Conservation (phyloP, 2,329 filamentous ascomycete species). For the Myriangium duriaei region DNA sequence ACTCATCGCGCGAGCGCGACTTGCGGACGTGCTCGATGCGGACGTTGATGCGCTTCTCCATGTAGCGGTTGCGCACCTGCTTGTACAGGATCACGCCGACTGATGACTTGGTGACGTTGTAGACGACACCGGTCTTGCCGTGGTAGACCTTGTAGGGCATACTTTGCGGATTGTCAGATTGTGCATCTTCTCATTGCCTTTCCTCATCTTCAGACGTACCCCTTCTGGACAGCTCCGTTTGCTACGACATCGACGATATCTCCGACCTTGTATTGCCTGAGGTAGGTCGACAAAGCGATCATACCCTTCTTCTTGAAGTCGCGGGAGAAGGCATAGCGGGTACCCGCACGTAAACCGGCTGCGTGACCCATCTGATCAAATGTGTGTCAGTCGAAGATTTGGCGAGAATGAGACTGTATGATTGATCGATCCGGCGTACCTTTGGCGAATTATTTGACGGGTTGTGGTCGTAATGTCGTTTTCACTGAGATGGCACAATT, state of each 20-base stretch:
- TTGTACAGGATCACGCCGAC: slow-evolving; percentile 99
- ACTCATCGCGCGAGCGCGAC: slow-evolving; percentile 93
- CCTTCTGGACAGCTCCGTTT: slow-evolving; percentile 97
- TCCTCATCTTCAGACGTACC: slow-evolving; percentile 45
- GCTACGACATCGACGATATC: slow-evolving; percentile 98
- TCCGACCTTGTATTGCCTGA: slow-evolving; percentile 92
- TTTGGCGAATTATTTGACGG: slow-evolving; percentile 6
- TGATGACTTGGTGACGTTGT: slow-evolving; percentile 95
- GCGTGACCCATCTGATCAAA: slow-evolving; percentile 37
- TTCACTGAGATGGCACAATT: background rate
- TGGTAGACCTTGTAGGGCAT: slow-evolving; percentile 99
- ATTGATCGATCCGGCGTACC: slow-evolving; percentile 2
- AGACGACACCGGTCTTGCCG: slow-evolving; percentile 65
- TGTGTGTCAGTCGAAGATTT: slow-evolving; percentile 2
- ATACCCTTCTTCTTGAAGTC: slow-evolving; percentile 86
- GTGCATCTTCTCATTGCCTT: slow-evolving; percentile 3
- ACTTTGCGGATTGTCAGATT: slow-evolving; percentile 36
- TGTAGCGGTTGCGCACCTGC: slow-evolving; percentile 98
- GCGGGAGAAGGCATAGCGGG: slow-evolving; percentile 62
- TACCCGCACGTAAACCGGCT: slow-evolving; percentile 33
- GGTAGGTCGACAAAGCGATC: slow-evolving; percentile 88
- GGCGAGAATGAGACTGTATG: background rate
- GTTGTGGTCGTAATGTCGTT: slow-evolving; percentile 6
- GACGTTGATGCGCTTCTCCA: slow-evolving; percentile 99
- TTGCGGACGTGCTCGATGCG: slow-evolving; percentile 92